phyloP scores from a whole-genome alignment of 768 basidiomycete genomes.

The Hericium rajendrae region DNA sequence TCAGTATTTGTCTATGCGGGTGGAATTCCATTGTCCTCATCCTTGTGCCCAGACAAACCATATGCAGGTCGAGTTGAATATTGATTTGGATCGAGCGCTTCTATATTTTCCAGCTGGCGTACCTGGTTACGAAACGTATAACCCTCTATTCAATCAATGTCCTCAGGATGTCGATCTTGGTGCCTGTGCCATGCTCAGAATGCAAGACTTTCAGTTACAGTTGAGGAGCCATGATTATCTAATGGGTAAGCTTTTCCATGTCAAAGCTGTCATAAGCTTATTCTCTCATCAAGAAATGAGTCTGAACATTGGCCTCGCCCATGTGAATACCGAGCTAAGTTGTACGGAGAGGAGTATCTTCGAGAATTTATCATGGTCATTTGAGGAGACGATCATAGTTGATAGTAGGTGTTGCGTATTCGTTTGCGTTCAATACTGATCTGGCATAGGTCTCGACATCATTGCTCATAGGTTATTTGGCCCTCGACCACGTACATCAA shows the following conservation, averaged over 20 bases:
- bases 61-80: slow-evolving; percentile 61
- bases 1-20: slow-evolving; percentile 22
- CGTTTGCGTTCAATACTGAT: not conserved
- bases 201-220: slow-evolving; percentile 67
- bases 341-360: slow-evolving; percentile 35
- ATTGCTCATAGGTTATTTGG: slow-evolving; percentile 84
- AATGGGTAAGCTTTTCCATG: slow-evolving; percentile 52
- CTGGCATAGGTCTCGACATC: slow-evolving; percentile 55
- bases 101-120: slow-evolving; percentile 60
- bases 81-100: slow-evolving; percentile 42
- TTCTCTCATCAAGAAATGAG: not conserved
- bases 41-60: slow-evolving; percentile 53
- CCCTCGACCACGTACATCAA: slow-evolving; percentile 70
- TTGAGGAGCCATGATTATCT: slow-evolving; percentile 78
- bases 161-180: slow-evolving; percentile 34
- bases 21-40: not conserved
- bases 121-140: slow-evolving; percentile 45
- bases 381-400: no score
- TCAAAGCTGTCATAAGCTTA: not conserved
- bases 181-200: slow-evolving; percentile 40
- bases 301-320: slow-evolving; percentile 50
- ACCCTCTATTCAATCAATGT: slow-evolving; percentile 14
- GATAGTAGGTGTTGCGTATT: no score
- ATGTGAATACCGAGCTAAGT: slow-evolving; percentile 38
- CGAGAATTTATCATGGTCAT: slow-evolving; percentile 11